Evolutionary conservation across 495 filamentous ascomycete species (phyloP), one percentile per base, ranked within the genome.

Genomic region (Zalerion maritima): DNA sequence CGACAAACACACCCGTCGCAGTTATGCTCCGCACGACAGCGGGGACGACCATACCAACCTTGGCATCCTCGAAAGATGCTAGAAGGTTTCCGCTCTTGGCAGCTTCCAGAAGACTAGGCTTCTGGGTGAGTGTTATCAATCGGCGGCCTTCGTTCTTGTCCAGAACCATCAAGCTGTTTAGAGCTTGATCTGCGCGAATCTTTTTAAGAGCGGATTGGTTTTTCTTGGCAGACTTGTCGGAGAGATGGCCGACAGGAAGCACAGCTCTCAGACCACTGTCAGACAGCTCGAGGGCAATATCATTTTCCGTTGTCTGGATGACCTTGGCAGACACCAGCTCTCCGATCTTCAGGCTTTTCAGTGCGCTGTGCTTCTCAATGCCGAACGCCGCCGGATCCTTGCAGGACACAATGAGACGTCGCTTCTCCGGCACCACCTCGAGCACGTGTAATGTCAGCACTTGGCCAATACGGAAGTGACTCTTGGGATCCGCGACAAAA

Each of bases 11-110:
- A 20, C 75, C 81, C 2, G 69, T 76, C n/a, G 65, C 49, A 5
- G 80, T 81, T 23, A 87, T 77, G 38, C 81, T 86, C 26, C 74
- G 73, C 16, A 96, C 67, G 46, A 86, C 94, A n/a, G 89, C 89
- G 34, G 67, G 65, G 5, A 86, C 69, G 10, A 60, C 55, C 15
- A 73, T 55, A 12, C 77, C 78, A 34, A 82, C 67, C 22, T 69
- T 57, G 11, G 85, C 63, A 36, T 82, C 71, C 21, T 78, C 73
- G 28, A 91, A 73, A 17, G 53, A 56, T 11, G 57, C 55, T 8
- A 86, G 60, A 14, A 94, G 62, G 14, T 58, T 64, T 6, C 66
- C 66, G 12, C 74, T 62, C 49, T 73, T 73, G 13, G 69, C 65
- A 30, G 75, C 81, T 45, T 81, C 76, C 34, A 91, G 65, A 15